Percentiles rank a stretch among this genome's conserved stretches.
Conservation (phyloP, 495 filamentous ascomycete genomes). For the Paragyromitra xinjiangensis region DNA sequence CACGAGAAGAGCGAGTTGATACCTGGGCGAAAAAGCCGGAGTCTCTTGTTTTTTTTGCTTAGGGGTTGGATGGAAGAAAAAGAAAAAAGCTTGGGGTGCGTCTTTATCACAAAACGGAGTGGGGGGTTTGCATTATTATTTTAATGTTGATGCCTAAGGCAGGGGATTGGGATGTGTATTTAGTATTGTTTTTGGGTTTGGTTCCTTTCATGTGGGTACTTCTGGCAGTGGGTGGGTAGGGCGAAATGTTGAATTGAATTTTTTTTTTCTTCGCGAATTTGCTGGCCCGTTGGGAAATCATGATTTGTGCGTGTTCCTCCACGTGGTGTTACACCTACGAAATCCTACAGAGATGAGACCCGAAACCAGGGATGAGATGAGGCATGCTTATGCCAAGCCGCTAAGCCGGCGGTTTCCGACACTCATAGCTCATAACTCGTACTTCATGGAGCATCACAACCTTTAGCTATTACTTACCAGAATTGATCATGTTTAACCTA, state of each 20-base stretch:
- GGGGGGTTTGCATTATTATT: conserved; percentile 39
- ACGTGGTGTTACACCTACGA: not conserved
- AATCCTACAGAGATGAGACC: not conserved
- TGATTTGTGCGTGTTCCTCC: not conserved
- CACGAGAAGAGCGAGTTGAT: conserved; percentile 17
- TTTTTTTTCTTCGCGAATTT: conserved; percentile 20
- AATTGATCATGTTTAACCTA: not conserved
- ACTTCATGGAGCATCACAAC: not conserved
- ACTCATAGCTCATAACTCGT: not conserved
- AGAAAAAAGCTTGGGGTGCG: conserved; percentile 5
- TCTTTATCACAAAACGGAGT: conserved; percentile 27
- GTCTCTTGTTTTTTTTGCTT: conserved; percentile 26
- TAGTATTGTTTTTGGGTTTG: conserved; percentile 39
- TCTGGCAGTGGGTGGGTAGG: conserved; percentile 23
- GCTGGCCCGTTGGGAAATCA: not conserved
- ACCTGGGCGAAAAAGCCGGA: conserved; percentile 27
- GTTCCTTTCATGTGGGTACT: conserved; percentile 41
- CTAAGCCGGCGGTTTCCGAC: not conserved
- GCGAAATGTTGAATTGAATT: conserved; percentile 37
- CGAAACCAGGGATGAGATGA: conserved; percentile 1
- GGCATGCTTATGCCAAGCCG: not conserved
- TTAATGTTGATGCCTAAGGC: conserved; percentile 25
- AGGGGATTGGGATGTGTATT: conserved; percentile 36
- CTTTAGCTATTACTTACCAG: not conserved
- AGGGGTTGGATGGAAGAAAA: not conserved